Conservation (phyloP, 345 rosid genomes). For the Aquilaria yunnanensis region DNA sequence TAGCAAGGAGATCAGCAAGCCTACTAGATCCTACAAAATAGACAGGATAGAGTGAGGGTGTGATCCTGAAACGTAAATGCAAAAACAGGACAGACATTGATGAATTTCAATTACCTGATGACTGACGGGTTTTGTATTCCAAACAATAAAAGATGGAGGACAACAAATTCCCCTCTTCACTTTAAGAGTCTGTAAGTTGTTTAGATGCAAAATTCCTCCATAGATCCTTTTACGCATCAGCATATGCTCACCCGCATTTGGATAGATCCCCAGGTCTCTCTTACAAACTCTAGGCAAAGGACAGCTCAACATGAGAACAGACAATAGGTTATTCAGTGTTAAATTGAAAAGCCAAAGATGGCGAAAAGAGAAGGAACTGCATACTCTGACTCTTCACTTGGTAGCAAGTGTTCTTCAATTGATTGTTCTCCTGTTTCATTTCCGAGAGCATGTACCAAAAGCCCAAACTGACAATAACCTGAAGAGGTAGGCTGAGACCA, state of each 20-base stretch:
- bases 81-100: constrained; percentile 5
- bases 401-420: constrained; percentile 15
- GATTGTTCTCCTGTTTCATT: constrained; percentile 23
- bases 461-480: constrained; percentile 79
- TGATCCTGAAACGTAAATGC: constrained; percentile 6
- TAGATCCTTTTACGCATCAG: constrained; percentile 28
- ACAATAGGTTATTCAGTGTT: constrained; percentile 4
- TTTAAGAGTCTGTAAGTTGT: constrained; percentile 58
- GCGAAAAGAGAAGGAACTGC: constrained; percentile 4
- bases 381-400: constrained; percentile 45
- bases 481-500: constrained; percentile 80
- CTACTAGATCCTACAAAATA: constrained; percentile 74
- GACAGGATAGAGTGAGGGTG: constrained; percentile 3
- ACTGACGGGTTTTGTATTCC: constrained; percentile 76
- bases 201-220: constrained; percentile 67
- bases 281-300: constrained; percentile 27
- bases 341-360: constrained; percentile 5
- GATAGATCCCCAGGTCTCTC: constrained; percentile 20
- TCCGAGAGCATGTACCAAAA: constrained; percentile 38
- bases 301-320: constrained; percentile 9
- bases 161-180: constrained; percentile 40
- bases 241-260: constrained; percentile 25
- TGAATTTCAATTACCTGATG: constrained; percentile 62
- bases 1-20: constrained; percentile 72
- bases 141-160: constrained; percentile 54